Conservation (phyloP, 1,284 basidiomycete genomes). For the Sanghuangporus weigelae region DNA sequence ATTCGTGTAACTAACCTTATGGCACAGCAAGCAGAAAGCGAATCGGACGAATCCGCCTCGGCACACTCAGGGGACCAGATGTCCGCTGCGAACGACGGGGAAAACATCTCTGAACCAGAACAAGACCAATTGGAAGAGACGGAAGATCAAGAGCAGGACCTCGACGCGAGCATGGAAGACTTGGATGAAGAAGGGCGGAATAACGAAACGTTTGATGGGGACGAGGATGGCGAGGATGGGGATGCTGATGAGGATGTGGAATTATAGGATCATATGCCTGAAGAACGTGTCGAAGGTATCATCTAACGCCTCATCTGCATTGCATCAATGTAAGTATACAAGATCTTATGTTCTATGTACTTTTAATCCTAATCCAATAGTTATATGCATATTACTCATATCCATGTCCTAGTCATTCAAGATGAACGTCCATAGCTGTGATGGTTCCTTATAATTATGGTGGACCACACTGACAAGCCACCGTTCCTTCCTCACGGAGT, state of each 20-base stretch:
- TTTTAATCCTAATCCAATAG: not conserved
- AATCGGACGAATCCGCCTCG: slow-evolving; percentile 44
- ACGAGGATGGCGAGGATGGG: slow-evolving; percentile 36
- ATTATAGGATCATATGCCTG: not conserved
- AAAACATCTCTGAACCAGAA: slow-evolving; percentile 29
- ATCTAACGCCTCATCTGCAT: not conserved
- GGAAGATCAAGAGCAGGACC: slow-evolving; percentile 38
- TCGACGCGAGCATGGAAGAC: slow-evolving; percentile 70
- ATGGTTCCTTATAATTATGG: slow-evolving; percentile 83
- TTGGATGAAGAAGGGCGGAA: slow-evolving; percentile 52
- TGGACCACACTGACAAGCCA: slow-evolving; percentile 96
- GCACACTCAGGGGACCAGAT: slow-evolving; percentile 46
- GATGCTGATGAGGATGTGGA: slow-evolving; percentile 34
- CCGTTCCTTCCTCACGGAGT: slow-evolving; percentile 63
- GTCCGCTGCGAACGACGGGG: slow-evolving; percentile 33
- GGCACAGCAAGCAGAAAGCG: slow-evolving; percentile 33
- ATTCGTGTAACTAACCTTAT: not conserved
- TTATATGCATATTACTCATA: not conserved
- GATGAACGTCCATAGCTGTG: slow-evolving; percentile 86
- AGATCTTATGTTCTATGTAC: not conserved
- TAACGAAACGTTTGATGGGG: slow-evolving; percentile 29
- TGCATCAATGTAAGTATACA: not conserved
- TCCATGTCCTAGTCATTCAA: slow-evolving; percentile 31
- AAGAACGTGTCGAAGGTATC: not conserved
- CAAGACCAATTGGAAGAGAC: slow-evolving; percentile 29